These are phyloP conservation scores for Geoglossum cookeanum DNA, from an alignment of 2,329 filamentous ascomycete species.

Conservation along the genomic window DNA sequence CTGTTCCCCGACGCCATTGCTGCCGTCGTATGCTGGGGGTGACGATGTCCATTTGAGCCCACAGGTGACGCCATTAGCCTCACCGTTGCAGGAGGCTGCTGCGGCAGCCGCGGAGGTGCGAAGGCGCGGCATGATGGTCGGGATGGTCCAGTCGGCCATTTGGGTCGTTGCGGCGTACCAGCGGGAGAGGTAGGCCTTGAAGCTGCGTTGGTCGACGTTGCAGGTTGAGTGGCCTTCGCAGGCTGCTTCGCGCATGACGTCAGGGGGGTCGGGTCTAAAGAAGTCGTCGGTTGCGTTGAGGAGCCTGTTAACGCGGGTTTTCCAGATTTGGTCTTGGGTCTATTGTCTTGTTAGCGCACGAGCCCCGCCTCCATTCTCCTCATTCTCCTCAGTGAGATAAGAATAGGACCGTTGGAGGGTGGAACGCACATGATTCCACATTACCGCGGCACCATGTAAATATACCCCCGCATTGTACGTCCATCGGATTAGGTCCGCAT, in stretches of 20 bases:
- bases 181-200: conserved; percentile 57
- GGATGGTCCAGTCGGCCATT: conserved; percentile 39
- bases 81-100: conserved; percentile 42
- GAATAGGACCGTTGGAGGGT: neutral
- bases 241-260: conserved; percentile 44
- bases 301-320: conserved; percentile 34
- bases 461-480: conserved; percentile 37
- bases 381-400: too few species aligned
- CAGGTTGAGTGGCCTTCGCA: conserved; percentile 45
- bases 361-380: too few species aligned
- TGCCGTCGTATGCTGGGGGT: conserved; percentile 29
- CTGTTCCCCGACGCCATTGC: conserved; percentile 45
- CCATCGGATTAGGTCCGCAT: conserved; percentile 34
- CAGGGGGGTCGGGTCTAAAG: conserved; percentile 19
- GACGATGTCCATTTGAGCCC: conserved; percentile 40
- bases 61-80: conserved; percentile 35
- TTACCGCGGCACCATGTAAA: conserved; percentile 33
- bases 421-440: conserved; percentile 32
- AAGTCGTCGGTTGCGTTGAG: conserved; percentile 38
- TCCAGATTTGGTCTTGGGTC: conserved; percentile 17
- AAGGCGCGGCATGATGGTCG: conserved; percentile 39
- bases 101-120: conserved; percentile 38
- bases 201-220: conserved; percentile 51
- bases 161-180: conserved; percentile 43
- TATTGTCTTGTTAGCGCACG: neutral